Percentiles rank a stretch among this genome's conserved stretches.
These are phyloP conservation scores for Dichotomopilus funicola DNA, from an alignment of 2,329 filamentous ascomycete species.

Conservation along the genomic window DNA sequence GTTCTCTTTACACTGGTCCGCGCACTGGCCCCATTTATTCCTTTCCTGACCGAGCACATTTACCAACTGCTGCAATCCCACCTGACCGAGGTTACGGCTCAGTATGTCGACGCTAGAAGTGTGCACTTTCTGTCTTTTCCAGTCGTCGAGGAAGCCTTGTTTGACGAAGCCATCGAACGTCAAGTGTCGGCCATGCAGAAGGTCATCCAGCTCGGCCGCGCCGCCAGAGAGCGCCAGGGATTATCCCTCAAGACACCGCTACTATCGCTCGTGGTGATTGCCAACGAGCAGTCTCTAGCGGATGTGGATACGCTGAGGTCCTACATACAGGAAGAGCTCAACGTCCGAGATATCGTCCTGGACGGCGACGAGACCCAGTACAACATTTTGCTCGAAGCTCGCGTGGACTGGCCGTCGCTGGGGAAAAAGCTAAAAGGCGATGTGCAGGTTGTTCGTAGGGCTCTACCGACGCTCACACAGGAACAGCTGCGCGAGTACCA, in stretches of 20 bases:
- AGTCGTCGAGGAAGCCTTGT: slow-evolving; percentile 78
- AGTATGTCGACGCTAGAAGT: slow-evolving; percentile 60
- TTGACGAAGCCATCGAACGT: slow-evolving; percentile 78
- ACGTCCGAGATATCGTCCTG: not conserved
- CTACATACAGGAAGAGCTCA: slow-evolving; percentile 1
- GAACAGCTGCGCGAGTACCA: slow-evolving; percentile 77
- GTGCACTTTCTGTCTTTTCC: slow-evolving; percentile 92
- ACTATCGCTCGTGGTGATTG: slow-evolving; percentile 64
- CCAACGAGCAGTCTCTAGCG: slow-evolving; percentile 71
- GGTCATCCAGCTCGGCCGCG: slow-evolving; percentile 83
- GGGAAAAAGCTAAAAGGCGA: slow-evolving; percentile 98
- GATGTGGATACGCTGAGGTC: slow-evolving; percentile 66
- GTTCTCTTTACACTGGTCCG: slow-evolving; percentile 83
- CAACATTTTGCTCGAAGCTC: slow-evolving; percentile 72
- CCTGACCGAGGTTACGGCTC: slow-evolving; percentile 70
- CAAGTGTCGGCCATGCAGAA: slow-evolving; percentile 86
- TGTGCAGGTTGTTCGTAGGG: slow-evolving; percentile 80
- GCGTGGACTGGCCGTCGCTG: slow-evolving; percentile 76
- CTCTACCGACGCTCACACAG: slow-evolving; percentile 64
- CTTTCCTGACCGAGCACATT: slow-evolving; percentile 92
- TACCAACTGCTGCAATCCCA: slow-evolving; percentile 60
- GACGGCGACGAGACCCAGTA: slow-evolving; percentile 80
- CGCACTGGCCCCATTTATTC: slow-evolving; percentile 86
- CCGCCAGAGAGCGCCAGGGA: slow-evolving; percentile 84
- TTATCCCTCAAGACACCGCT: slow-evolving; percentile 71